Evolutionary conservation across 1,139 yeast genomes (phyloP).

Genomic region (Lodderomyces oxycetoniae): DNA sequence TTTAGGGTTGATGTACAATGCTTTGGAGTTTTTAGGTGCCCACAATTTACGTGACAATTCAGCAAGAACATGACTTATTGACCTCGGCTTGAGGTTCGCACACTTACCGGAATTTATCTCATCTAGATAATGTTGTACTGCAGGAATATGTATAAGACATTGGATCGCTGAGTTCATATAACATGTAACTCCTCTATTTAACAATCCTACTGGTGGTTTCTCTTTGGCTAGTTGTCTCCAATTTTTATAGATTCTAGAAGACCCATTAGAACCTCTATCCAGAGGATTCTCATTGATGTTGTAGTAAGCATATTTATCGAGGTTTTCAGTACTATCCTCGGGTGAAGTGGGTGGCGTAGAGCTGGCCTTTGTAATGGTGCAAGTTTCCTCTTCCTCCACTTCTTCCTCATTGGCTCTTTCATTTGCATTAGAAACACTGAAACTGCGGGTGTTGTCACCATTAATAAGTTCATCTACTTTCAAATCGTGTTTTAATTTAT

Average conservation of each 20-base stretch:
- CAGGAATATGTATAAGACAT: conserved; percentile 84
- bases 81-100: conserved; percentile 39
- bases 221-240: conserved; percentile 45
- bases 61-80: conserved; percentile 72
- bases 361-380: conserved; percentile 8
- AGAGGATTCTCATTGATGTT: conserved; percentile 46
- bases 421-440: conserved; percentile 5
- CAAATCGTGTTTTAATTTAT: conserved; percentile 31
- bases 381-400: conserved; percentile 9
- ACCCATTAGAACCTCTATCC: conserved; percentile 58
- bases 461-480: conserved; percentile 26
- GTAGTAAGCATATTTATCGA: conserved; percentile 27
- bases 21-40: conserved; percentile 16
- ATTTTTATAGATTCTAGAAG: conserved; percentile 52
- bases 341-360: conserved; percentile 44
- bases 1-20: conserved; percentile 63
- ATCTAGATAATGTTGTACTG: conserved; percentile 75
- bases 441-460: conserved; percentile 1
- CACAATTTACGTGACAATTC: conserved; percentile 67
- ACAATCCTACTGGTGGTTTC: conserved; percentile 63
- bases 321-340: conserved; percentile 23
- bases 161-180: conserved; percentile 95
- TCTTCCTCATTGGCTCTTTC: conserved; percentile 25
- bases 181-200: conserved; percentile 94
- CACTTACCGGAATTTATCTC: conserved; percentile 51